Evolutionary conservation across 2,329 filamentous ascomycete genomes (phyloP).

Genomic region (Rhynchosporium agropyri): DNA sequence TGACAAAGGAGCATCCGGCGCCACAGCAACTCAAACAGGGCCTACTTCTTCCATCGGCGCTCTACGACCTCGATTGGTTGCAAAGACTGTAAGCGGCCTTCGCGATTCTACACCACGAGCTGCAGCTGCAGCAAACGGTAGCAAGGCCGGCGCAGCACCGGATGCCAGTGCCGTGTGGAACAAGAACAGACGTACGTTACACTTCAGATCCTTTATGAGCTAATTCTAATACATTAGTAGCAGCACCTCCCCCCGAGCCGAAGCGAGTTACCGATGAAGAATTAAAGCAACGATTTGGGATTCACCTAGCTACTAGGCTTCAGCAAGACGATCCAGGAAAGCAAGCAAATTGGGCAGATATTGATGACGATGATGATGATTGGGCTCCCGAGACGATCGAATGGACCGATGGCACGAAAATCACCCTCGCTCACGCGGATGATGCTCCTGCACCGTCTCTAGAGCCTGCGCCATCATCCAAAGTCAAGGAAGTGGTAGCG

Average conservation of each 20-base stretch:
- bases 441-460: slow-evolving; percentile 45
- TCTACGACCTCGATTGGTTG: slow-evolving; percentile 72
- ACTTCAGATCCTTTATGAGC: slow-evolving; percentile 14
- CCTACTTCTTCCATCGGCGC: slow-evolving; percentile 52
- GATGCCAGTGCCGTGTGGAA: slow-evolving; percentile 83
- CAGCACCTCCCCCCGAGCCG: slow-evolving; percentile 66
- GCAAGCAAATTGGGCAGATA: slow-evolving; percentile 86
- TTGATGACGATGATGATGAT: slow-evolving; percentile 85
- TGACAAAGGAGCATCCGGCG: slow-evolving; percentile 54
- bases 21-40: slow-evolving; percentile 49
- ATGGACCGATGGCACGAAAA: slow-evolving; percentile 87
- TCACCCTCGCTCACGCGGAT: slow-evolving; percentile 67
- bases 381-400: slow-evolving; percentile 84
- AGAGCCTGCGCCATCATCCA: slow-evolving; percentile 35
- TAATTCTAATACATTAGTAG: slow-evolving; percentile 46
- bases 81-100: slow-evolving; percentile 68
- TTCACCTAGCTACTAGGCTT: slow-evolving; percentile 79
- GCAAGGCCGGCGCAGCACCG: slow-evolving; percentile 62
- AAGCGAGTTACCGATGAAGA: slow-evolving; percentile 88
- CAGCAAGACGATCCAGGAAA: slow-evolving; percentile 74
- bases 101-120: slow-evolving; percentile 54
- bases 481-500: slow-evolving; percentile 33
- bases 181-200: slow-evolving; percentile 75
- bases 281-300: slow-evolving; percentile 79
- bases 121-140: slow-evolving; percentile 53